These are phyloP conservation scores for Pythium biforme DNA, from an alignment of 352 stramenopile species.

Conservation along the genomic window DNA sequence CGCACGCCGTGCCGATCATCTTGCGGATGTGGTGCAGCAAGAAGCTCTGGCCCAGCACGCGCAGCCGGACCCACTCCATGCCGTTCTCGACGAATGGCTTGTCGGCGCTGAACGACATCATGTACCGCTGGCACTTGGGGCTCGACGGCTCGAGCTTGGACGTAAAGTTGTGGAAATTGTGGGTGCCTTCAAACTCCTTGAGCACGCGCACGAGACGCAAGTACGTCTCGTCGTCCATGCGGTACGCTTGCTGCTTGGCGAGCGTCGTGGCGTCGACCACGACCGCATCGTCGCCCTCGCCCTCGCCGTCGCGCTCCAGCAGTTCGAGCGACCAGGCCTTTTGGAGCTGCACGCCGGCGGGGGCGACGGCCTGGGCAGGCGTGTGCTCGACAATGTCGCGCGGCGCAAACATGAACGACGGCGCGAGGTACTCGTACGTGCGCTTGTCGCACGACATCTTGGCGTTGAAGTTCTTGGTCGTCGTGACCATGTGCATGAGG, in stretches of 20 bases:
- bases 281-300: constrained; percentile 29
- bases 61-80: constrained; percentile 95
- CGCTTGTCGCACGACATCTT: constrained; percentile 88
- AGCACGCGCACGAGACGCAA: constrained; percentile 54
- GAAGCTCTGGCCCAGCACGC: constrained; percentile 96
- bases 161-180: constrained; percentile 98
- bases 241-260: constrained; percentile 71
- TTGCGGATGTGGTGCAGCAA: constrained; percentile 98
- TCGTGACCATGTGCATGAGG: constrained; percentile 77
- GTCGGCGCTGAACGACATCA: constrained; percentile 88
- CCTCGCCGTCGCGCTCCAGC: constrained; percentile 35
- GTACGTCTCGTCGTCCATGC: constrained; percentile 55
- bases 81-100: constrained; percentile 82
- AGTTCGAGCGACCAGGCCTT: constrained; percentile 38
- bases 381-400: constrained; percentile 18
- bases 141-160: constrained; percentile 83
- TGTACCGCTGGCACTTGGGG: constrained; percentile 88
- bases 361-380: background rate
- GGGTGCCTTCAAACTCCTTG: constrained; percentile 78
- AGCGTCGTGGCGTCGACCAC: constrained; percentile 62
- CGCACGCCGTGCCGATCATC: constrained; percentile 91
- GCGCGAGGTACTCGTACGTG: constrained; percentile 90
- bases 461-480: constrained; percentile 91
- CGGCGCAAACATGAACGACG: constrained; percentile 85
- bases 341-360: background rate